These are phyloP conservation scores for Leccinum colubrinum DNA, from an alignment of 1,284 basidiomycete genomes.

Conservation along the genomic window DNA sequence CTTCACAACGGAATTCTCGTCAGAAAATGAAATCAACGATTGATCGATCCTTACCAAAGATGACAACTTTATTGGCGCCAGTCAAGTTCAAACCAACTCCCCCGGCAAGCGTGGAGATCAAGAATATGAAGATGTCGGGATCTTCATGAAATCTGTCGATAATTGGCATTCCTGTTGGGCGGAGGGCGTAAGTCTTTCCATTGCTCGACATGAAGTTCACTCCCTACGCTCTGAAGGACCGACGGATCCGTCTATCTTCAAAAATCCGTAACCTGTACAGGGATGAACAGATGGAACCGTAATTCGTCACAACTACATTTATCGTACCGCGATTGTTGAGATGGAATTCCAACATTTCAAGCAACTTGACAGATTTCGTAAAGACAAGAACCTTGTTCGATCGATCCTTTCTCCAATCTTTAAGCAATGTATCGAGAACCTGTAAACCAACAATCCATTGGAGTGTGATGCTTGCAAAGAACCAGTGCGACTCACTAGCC, in stretches of 20 bases:
- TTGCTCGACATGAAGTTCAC: background rate
- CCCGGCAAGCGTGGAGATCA: conserved; percentile 78
- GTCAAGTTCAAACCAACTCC: conserved; percentile 76
- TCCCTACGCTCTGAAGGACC: conserved; percentile 61
- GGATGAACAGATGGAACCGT: background rate
- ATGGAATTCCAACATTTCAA: conserved; percentile 77
- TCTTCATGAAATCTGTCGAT: conserved; percentile 84
- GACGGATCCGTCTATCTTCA: conserved; percentile 73
- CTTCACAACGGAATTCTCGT: conserved; percentile 35
- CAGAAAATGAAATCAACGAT: background rate
- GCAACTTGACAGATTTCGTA: conserved; percentile 80
- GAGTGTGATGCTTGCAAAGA: background rate
- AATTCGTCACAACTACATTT: background rate
- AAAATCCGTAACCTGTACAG: conserved; percentile 55
- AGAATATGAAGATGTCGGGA: conserved; percentile 69
- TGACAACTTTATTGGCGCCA: conserved; percentile 81
- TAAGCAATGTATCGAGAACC: conserved; percentile 66
- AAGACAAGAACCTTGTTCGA: conserved; percentile 84
- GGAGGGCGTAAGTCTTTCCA: conserved; percentile 10
- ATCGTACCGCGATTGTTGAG: conserved; percentile 50
- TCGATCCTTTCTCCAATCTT: conserved; percentile 59
- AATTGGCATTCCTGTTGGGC: conserved; percentile 67
- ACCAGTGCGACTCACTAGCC: conserved; percentile 52
- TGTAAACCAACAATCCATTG: conserved; percentile 27
- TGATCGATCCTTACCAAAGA: conserved; percentile 59